A percentile compares a stretch with the other conserved stretches of the same genome.
Conservation (phyloP, 169 alveolate species). For the Eimeria nieschulzi region DNA sequence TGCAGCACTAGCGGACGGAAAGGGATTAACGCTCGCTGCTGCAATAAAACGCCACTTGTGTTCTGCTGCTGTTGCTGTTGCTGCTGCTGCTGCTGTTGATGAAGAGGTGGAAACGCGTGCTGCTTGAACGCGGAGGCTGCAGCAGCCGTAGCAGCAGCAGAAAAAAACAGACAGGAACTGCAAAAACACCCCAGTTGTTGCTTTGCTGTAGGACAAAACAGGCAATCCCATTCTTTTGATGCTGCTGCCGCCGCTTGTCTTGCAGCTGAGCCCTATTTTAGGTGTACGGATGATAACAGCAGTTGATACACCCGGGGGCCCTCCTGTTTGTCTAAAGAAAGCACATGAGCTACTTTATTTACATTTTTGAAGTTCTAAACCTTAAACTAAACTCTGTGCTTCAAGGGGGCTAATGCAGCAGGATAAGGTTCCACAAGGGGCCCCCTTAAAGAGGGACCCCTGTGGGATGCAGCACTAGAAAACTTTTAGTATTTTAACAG, state of each 20-base stretch:
- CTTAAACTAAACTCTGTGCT: too few relatives aligned
- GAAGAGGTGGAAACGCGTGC: neutral
- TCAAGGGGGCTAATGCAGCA: too few relatives aligned
- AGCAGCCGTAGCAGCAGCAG: conserved; percentile 66
- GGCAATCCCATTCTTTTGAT: conserved; percentile 24
- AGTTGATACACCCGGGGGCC: too few relatives aligned
- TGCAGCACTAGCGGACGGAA: conserved; percentile 8
- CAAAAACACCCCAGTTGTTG: neutral
- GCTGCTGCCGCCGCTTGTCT: conserved; percentile 34
- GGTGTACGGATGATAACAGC: too few relatives aligned
- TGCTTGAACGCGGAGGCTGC: neutral
- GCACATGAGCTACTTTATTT: too few relatives aligned
- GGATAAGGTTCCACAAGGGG: too few relatives aligned
- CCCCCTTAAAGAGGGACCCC: too few relatives aligned
- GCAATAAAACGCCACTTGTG: conserved; percentile 6
- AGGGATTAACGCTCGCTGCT: neutral
- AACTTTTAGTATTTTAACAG: too few relatives aligned
- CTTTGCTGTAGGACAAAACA: conserved; percentile 16
- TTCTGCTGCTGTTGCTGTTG: neutral
- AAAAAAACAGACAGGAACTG: neutral
- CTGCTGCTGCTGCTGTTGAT: conserved; percentile 12
- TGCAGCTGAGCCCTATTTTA: neutral
- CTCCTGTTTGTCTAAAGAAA: too few relatives aligned
- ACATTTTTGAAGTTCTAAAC: too few relatives aligned
- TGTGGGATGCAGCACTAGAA: too few relatives aligned